Evolutionary conservation across 148 eudicot genomes (phyloP).

Genomic region (Vaccinium vitisidaea): DNA sequence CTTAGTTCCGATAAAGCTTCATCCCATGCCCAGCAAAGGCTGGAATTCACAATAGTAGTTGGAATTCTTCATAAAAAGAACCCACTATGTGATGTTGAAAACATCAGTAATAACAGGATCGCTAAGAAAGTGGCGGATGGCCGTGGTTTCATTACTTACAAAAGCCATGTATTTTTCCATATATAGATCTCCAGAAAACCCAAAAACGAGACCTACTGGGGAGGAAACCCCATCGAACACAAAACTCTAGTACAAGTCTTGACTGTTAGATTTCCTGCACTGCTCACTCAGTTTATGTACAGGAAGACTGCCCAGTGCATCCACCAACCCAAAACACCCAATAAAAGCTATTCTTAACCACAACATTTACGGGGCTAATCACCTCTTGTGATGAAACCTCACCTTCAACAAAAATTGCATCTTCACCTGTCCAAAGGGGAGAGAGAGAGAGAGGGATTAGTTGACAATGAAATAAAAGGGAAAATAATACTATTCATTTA

Average conservation of each 20-base stretch:
- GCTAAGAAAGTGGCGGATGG: not conserved
- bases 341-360: not conserved
- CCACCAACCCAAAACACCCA: conserved; percentile 17
- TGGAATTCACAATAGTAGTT: not conserved
- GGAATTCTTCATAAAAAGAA: not conserved
- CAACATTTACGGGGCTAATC: conserved; percentile 15
- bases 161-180: not conserved
- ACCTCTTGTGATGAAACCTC: conserved; percentile 77
- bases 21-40: not conserved
- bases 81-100: not conserved
- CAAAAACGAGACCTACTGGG: conserved; percentile 69
- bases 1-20: too few relatives aligned
- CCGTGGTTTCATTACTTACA: not conserved
- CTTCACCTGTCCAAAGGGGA: conserved; percentile 62
- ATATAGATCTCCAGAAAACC: conserved; percentile 37
- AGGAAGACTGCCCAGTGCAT: not conserved
- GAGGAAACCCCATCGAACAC: conserved; percentile 15
- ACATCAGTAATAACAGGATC: not conserved
- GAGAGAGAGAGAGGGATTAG: not conserved
- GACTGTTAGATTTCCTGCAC: not conserved
- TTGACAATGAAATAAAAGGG: not conserved
- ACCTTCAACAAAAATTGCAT: conserved; percentile 95
- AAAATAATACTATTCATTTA: not conserved
- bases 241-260: not conserved
- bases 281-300: not conserved